Base-by-base conservation (phyloP, 164 flowering plant species). In the Protea cynaroides region DNA sequence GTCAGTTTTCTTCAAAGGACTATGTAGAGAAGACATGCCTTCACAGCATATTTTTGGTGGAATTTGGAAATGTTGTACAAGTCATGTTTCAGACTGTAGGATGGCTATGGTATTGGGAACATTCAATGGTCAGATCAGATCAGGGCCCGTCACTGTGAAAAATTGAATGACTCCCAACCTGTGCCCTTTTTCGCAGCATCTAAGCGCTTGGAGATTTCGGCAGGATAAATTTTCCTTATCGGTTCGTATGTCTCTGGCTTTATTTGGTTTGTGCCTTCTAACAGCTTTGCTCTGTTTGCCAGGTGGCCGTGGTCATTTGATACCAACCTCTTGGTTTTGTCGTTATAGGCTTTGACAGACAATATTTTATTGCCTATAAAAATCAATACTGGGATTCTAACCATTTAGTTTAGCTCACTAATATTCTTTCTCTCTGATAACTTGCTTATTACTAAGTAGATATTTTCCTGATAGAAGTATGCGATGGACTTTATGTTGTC, bases 191-290 rank as follows among this genome's bases (percentile, higher is more conserved):
- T 72, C 76, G 75, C 84, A 70, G 84, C 83, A 68, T 74, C 85
- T 68, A 74, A 76, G 85, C 82, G 46, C 74, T 72, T 79, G 92
- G 87, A 81, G 91, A 75, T 78, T 75, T 70, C 86, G 22, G 74
- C 85, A 69, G 82, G 82, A 70, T 71, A 66, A 58, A 58, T 62
- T 78, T 75, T 62, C 84, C 44, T 61, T 75, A 69, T 84, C 82
- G 98, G 97, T 93, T 90, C 98, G 98, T 87, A 90, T 86, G 79
- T 79, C 77, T 83, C 88, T 86, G 65, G 75, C 92, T 90, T 85
- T 74, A 62, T 82, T 79, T 76, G 66, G 56, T 68, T 75, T 74
- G 59, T 75, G 76, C 62, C 64, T 65, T 60, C 91, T 92, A 78
- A 90, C 88, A 50, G 29, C 62, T 79, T 73, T 62, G 75, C 58